phyloP scores from a whole-genome alignment of 306 rosid genomes.

The Begonia fuchsioides region DNA sequence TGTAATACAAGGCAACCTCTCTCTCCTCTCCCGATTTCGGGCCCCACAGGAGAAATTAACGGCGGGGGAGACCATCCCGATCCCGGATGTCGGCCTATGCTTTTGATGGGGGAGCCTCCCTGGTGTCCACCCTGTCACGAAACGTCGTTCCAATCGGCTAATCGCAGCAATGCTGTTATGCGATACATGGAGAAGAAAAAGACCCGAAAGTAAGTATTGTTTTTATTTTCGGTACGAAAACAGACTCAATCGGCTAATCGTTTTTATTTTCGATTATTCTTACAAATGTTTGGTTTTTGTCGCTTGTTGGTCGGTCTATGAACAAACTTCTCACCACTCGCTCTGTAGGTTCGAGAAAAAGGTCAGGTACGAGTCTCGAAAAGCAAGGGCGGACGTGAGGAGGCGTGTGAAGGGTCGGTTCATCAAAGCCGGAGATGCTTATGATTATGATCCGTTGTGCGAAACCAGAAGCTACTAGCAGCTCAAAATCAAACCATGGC shows the following conservation, averaged over 20 bases:
- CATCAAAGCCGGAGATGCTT: slow-evolving; percentile 81
- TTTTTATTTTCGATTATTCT: no score
- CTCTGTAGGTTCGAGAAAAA: slow-evolving; percentile 56
- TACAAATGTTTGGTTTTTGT: no score
- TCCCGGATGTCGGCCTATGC: slow-evolving; percentile 70
- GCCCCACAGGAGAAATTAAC: slow-evolving; percentile 38
- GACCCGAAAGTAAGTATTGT: slow-evolving; percentile 56
- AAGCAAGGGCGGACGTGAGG: slow-evolving; percentile 87
- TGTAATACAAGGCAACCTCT: slow-evolving; percentile 38
- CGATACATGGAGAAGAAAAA: slow-evolving; percentile 94
- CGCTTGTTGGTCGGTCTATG: no score
- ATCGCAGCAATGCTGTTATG: slow-evolving; percentile 73
- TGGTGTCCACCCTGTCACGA: slow-evolving; percentile 77
- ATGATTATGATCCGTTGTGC: slow-evolving; percentile 78
- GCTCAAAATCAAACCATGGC: no score
- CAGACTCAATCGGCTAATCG: no score
- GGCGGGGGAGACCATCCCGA: slow-evolving; percentile 67
- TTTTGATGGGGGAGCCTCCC: slow-evolving; percentile 84
- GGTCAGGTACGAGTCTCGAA: slow-evolving; percentile 89
- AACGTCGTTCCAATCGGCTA: slow-evolving; percentile 49
- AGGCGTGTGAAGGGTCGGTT: slow-evolving; percentile 94
- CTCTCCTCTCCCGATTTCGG: slow-evolving; percentile 72
- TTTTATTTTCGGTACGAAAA: neutral
- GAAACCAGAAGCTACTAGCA: slow-evolving; percentile 70
- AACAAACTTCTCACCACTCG: slow-evolving; percentile 1